Evolutionary conservation across 225 moss, liverwort and hornwort genomes (phyloP).

Genomic region (Asterella californica): DNA sequence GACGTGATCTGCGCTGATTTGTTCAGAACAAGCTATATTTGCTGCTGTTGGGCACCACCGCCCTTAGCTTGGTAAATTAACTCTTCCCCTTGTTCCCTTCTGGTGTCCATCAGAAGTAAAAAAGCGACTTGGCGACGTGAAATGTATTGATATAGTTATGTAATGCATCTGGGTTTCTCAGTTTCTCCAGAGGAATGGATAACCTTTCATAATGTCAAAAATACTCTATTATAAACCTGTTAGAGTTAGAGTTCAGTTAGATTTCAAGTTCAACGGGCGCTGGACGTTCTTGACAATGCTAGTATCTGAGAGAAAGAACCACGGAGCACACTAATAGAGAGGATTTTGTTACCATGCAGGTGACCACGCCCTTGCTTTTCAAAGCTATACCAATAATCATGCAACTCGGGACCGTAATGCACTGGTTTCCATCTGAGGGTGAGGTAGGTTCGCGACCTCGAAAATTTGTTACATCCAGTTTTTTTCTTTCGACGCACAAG

Average conservation of each 20-base stretch:
- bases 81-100: background rate
- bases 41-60: conserved; percentile 88
- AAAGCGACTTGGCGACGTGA: background rate
- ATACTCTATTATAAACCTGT: background rate
- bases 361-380: conserved; percentile 89
- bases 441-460: conserved; percentile 41
- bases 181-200: background rate
- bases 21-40: conserved; percentile 87
- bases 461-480: background rate
- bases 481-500: too few relatives aligned
- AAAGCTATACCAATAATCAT: conserved; percentile 91
- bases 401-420: conserved; percentile 76
- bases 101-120: background rate
- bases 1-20: conserved; percentile 8
- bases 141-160: background rate
- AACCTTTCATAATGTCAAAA: background rate
- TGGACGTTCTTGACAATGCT: background rate
- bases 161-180: background rate
- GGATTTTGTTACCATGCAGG: conserved; percentile 31
- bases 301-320: background rate
- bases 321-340: background rate
- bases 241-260: background rate
- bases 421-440: conserved; percentile 70
- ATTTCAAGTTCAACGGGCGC: background rate
- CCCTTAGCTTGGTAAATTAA: conserved; percentile 70